These are phyloP conservation scores for Stagonosporopsis tanaceti DNA, from an alignment of 2,329 filamentous ascomycete genomes.

Conservation along the genomic window DNA sequence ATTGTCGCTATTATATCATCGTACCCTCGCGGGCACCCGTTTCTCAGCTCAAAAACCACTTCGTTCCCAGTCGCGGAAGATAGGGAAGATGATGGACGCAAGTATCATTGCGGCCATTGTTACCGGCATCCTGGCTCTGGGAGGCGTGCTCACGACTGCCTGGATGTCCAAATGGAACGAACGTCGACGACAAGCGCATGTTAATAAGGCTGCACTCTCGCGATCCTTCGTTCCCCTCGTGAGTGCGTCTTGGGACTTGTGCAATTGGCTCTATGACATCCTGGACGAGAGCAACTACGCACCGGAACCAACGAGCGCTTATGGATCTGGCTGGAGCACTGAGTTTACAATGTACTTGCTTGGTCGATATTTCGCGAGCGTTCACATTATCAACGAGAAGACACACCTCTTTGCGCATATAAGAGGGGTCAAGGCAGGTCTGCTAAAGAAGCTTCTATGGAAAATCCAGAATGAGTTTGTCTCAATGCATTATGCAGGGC, in stretches of 20 bases:
- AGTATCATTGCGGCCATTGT: conserved; percentile 14
- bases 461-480: conserved; percentile 20
- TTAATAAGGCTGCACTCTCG: conserved; percentile 10
- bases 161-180: conserved; percentile 13
- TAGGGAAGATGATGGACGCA: neutral
- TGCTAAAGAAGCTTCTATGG: conserved; percentile 16
- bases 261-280: conserved; percentile 18
- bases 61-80: no score
- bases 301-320: conserved; percentile 2
- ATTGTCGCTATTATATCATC: no score
- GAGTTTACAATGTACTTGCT: conserved; percentile 13
- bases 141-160: conserved; percentile 2
- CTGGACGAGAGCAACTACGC: conserved; percentile 9
- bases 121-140: conserved; percentile 12
- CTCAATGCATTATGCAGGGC: conserved; percentile 13
- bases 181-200: conserved; percentile 6
- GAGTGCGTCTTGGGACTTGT: conserved; percentile 15
- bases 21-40: no score
- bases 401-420: conserved; percentile 19
- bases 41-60: no score
- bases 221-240: conserved; percentile 15
- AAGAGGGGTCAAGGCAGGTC: conserved; percentile 3
- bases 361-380: conserved; percentile 17
- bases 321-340: conserved; percentile 7
- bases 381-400: conserved; percentile 17